Percentiles rank a stretch among this genome's conserved stretches.
These are phyloP conservation scores for Xylaria arbuscula DNA, from an alignment of 2,329 filamentous ascomycete species.

Conservation along the genomic window DNA sequence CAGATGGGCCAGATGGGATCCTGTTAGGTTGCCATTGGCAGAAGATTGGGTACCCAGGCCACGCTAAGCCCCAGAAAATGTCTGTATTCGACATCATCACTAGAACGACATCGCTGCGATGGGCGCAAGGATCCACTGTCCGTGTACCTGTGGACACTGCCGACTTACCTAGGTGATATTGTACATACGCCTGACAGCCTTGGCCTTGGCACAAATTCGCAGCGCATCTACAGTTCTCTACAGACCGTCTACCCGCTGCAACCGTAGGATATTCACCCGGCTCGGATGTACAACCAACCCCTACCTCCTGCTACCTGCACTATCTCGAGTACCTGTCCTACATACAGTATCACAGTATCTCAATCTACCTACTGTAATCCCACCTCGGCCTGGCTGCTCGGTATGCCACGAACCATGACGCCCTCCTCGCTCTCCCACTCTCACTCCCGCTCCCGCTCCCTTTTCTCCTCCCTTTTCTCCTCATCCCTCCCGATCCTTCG, in stretches of 20 bases:
- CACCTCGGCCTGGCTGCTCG: conserved; percentile 6
- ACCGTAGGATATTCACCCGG: conserved; percentile 15
- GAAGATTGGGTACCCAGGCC: neutral
- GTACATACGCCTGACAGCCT: neutral
- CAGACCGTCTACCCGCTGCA: conserved; percentile 5
- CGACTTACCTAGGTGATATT: neutral
- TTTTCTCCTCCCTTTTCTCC: conserved; percentile 21
- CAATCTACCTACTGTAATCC: conserved; percentile 4
- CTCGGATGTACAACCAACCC: neutral
- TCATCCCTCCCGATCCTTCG: conserved; percentile 19
- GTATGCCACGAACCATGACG: conserved; percentile 28
- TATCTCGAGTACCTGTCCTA: no score
- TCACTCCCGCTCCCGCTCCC: conserved; percentile 17
- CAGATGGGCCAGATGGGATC: neutral
- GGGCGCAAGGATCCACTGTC: neutral
- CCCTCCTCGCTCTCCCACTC: conserved; percentile 4
- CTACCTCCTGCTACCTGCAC: neutral
- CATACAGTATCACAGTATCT: conserved; percentile 1
- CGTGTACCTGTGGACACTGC: neutral
- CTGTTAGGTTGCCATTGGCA: neutral
- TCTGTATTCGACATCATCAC: neutral
- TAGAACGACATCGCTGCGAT: conserved; percentile 3
- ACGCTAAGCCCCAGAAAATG: conserved; percentile 17
- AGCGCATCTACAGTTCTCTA: conserved; percentile 11
- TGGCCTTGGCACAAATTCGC: neutral